Evolutionary conservation across 768 basidiomycete species (phyloP).

Genomic region (Podaxis sp.): DNA sequence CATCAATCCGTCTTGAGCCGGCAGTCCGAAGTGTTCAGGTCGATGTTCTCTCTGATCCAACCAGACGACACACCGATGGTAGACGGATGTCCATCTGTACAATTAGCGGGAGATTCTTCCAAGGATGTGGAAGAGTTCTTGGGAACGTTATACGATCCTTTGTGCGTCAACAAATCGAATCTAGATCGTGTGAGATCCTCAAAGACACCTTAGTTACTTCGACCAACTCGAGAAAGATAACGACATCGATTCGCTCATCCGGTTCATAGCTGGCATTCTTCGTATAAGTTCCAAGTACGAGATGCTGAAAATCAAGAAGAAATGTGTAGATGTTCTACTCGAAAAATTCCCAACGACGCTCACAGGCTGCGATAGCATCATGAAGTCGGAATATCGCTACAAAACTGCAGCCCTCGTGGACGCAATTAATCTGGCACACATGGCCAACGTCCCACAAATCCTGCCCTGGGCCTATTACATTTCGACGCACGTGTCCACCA

Average conservation of each 20-base stretch:
- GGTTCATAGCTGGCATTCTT: slow-evolving; percentile 39
- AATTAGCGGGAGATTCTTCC: slow-evolving; percentile 18
- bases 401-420: slow-evolving; percentile 35
- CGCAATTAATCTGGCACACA: slow-evolving; percentile 39
- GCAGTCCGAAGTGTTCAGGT: slow-evolving; percentile 39
- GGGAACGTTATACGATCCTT: slow-evolving; percentile 36
- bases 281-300: slow-evolving; percentile 44
- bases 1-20: slow-evolving; percentile 38
- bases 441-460: slow-evolving; percentile 37
- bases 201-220: slow-evolving; percentile 30
- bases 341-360: slow-evolving; percentile 42
- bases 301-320: slow-evolving; percentile 33
- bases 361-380: slow-evolving; percentile 35
- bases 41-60: slow-evolving; percentile 37
- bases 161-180: slow-evolving; percentile 28
- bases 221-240: slow-evolving; percentile 33
- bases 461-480: slow-evolving; percentile 48
- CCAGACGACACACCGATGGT: slow-evolving; percentile 28
- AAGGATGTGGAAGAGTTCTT: slow-evolving; percentile 35
- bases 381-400: slow-evolving; percentile 34
- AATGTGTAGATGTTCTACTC: slow-evolving; percentile 37
- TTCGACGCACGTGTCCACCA: slow-evolving; percentile 36
- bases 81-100: slow-evolving; percentile 36
- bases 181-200: background rate
- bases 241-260: slow-evolving; percentile 33